These are phyloP conservation scores for Lachnellula willkommii DNA, from an alignment of 2,329 filamentous ascomycete genomes.

Conservation along the genomic window DNA sequence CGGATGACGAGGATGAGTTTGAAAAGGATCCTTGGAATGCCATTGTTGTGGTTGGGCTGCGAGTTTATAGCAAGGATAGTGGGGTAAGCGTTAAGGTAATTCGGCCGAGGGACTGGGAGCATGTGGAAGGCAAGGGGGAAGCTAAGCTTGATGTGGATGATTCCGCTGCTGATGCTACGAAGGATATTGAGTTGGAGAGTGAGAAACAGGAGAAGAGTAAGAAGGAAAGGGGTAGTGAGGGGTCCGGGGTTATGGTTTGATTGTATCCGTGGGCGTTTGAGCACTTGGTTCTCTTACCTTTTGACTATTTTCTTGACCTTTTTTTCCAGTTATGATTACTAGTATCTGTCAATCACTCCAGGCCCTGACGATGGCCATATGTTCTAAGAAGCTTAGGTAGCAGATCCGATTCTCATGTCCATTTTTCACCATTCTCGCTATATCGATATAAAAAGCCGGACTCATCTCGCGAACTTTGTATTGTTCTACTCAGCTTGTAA, in stretches of 20 bases:
- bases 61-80: constrained; percentile 50
- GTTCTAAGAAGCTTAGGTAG: too few relatives aligned
- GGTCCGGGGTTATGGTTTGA: not conserved
- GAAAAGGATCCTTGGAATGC: constrained; percentile 58
- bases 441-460: too few relatives aligned
- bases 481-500: too few relatives aligned
- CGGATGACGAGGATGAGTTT: constrained; percentile 50
- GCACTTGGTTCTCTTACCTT: too few relatives aligned
- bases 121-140: constrained; percentile 15
- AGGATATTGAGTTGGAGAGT: constrained; percentile 27
- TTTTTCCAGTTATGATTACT: too few relatives aligned
- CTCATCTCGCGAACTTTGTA: too few relatives aligned
- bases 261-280: too few relatives aligned
- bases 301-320: too few relatives aligned
- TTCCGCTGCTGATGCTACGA: constrained; percentile 41
- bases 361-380: too few relatives aligned
- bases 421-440: too few relatives aligned
- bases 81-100: constrained; percentile 25
- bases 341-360: too few relatives aligned
- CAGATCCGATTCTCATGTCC: too few relatives aligned
- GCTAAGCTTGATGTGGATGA: constrained; percentile 41
- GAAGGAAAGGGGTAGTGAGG: constrained; percentile 7
- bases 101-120: constrained; percentile 19
- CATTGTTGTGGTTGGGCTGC: constrained; percentile 54
- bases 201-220: constrained; percentile 1